Base-by-base conservation (phyloP, 129 eudicot species). In the Pseudognaphalium luteoalbum region DNA sequence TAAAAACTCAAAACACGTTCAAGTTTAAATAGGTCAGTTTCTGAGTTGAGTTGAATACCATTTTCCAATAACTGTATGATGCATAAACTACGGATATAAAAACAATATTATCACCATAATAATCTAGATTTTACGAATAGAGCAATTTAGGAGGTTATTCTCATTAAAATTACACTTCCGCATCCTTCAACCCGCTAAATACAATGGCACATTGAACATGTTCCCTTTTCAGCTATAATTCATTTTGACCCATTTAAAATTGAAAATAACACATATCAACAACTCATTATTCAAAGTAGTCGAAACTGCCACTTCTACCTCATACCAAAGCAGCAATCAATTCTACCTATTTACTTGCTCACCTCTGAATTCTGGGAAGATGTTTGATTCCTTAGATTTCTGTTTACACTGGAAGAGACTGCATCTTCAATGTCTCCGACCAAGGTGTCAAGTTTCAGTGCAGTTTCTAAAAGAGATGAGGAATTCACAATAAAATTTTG, bases 351-450 rank as follows among this genome's bases (percentile, higher is more conserved):
- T 42, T 22, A 56, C 60, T 71, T 65, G 68, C 79, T 85, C 68
- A 91, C 98, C 88, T 89, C 88, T 39, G 86, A 76, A 80, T 70
- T 82, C 15, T 77, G 82, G 35, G 75, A 39, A 30, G 86, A 84
- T 47, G 89, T 84, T 58, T 78, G 85, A 64, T 84, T 82, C 74
- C 86, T 82, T 44, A 87, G 52, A 54, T 83, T 93, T 84, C 78
- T 80, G 68, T 85, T 88, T 68, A 90, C 81, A 71, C 81, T 73
- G 16, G 87, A 85, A 9, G 98, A 85, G 52, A 94, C 98, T 30
- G 97, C 91, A 83, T 94, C 98, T 87, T 94, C 98, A 71, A 91
- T 75, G 68, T 94, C 93, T 15, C 98, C 98, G 59, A 91, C 96
- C 84, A 91, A 82, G 8, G 91, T 81, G 83, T 87, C 96, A 76